Base-by-base conservation (phyloP, 73 alveolate genomes). In the Chromera velia region DNA sequence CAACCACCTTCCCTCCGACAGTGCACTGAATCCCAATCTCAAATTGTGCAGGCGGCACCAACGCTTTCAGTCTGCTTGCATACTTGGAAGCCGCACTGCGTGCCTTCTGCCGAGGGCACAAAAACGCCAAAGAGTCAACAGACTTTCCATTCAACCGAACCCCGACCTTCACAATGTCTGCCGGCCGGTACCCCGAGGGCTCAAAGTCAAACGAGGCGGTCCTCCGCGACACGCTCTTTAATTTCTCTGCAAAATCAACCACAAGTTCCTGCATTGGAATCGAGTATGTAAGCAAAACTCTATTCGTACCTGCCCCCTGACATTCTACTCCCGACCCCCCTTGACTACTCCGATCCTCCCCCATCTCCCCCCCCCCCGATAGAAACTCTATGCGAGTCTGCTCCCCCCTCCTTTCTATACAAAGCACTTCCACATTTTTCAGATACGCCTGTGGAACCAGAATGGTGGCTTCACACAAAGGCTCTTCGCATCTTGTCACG, bases 131-230 rank as follows among this genome's bases (percentile, higher is more conserved):
- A 32, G 96, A 95, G 77, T 94, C 98, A 33, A 92, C 93, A 9
- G 88, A 84, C 10, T 94, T 96, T 31, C 93, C 93, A 81, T 90
- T 92, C 32, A 94, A 72, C 33, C 78, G 82, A 27, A 92, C 80
- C 9, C 74, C 83, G n/a, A 46, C 65, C n/a, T 19, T 10, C 65
- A 46, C 88, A 0, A 93, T 73, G 17, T 83, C 87, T 0, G 92
- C 91, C 75, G 70, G 84, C 63, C 83, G 81, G 78, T 73, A 94
- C 45, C 91, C 95, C 28, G 86, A 74, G 55, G 87, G 90, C 73
- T 94, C 94, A 74, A 88, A 94, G 73, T 94, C 98, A 45, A 94
- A 75, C 32, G 95, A 81, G 4, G 97, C 97, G 75, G 83, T 88
- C 47, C 97, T 97, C 26, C 55, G 81, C 26, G 68, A 33, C n/a